phyloP scores from a whole-genome alignment of 352 stramenopile species.

The Globisporangium okanoganense region DNA sequence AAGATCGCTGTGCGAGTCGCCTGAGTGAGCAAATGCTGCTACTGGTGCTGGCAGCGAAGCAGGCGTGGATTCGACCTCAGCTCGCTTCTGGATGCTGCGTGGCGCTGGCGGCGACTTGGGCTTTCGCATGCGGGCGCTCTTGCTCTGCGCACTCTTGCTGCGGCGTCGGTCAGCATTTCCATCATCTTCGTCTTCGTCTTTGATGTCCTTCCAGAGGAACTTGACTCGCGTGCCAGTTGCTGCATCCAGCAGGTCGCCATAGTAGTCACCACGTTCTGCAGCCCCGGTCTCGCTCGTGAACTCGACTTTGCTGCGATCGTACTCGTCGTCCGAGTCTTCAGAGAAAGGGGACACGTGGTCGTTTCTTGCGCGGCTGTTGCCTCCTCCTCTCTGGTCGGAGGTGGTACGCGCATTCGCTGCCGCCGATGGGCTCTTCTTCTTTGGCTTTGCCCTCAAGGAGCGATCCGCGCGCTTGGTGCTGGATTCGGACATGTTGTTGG shows the following conservation, averaged over 20 bases:
- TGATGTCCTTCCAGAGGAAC: constrained; percentile 13
- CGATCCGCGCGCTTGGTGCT: constrained; percentile 6
- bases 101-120: neutral
- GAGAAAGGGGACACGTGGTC: neutral
- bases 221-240: constrained; percentile 9
- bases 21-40: neutral
- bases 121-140: neutral
- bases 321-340: constrained; percentile 8
- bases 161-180: neutral
- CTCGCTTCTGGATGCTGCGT: constrained; percentile 7
- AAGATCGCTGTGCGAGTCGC: neutral
- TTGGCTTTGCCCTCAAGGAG: neutral
- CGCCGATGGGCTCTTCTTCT: constrained; percentile 2
- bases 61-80: neutral
- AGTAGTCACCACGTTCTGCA: neutral
- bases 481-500: constrained; percentile 5
- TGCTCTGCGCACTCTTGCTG: neutral
- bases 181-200: constrained; percentile 1
- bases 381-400: neutral
- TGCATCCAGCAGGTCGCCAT: neutral
- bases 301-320: constrained; percentile 5
- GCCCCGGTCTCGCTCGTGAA: neutral
- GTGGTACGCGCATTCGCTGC: neutral
- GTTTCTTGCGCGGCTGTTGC: neutral
- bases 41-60: neutral